Evolutionary conservation across 257 asterid genomes (phyloP).

Genomic region (Thymus mandschuricus): DNA sequence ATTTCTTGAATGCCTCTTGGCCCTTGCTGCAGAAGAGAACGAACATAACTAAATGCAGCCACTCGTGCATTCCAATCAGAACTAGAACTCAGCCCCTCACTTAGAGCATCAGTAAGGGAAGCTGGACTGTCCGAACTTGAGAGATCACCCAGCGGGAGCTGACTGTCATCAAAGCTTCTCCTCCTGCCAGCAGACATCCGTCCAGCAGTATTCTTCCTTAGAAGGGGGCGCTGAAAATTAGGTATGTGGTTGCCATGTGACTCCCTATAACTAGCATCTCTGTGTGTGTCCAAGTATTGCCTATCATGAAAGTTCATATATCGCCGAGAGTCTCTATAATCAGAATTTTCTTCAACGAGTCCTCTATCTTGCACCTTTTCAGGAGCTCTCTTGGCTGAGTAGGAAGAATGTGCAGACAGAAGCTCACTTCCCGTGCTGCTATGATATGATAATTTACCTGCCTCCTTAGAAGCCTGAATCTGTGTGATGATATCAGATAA

Average conservation of each 20-base stretch:
- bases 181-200: constrained; percentile 89
- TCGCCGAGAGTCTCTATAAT: constrained; percentile 74
- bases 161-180: constrained; percentile 96
- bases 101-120: constrained; percentile 87
- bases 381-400: constrained; percentile 71
- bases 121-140: constrained; percentile 85
- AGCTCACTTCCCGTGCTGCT: constrained; percentile 61
- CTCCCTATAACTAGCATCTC: constrained; percentile 76
- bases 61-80: constrained; percentile 99
- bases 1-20: constrained; percentile 94
- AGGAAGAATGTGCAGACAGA: constrained; percentile 60
- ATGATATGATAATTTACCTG: constrained; percentile 67
- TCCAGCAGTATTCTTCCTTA: constrained; percentile 79
- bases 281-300: constrained; percentile 69
- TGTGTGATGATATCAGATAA: constrained; percentile 92
- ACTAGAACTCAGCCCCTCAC: constrained; percentile 90
- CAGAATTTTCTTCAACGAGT: constrained; percentile 69
- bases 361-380: constrained; percentile 79
- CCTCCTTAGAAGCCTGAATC: constrained; percentile 93
- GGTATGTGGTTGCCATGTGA: constrained; percentile 69
- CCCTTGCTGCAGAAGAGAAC: constrained; percentile 85
- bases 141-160: constrained; percentile 72
- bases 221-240: constrained; percentile 94
- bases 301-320: constrained; percentile 61
- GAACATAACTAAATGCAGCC: constrained; percentile 83